Evolutionary conservation across 306 rosid species (phyloP).

Genomic region (Sicyos edulis): DNA sequence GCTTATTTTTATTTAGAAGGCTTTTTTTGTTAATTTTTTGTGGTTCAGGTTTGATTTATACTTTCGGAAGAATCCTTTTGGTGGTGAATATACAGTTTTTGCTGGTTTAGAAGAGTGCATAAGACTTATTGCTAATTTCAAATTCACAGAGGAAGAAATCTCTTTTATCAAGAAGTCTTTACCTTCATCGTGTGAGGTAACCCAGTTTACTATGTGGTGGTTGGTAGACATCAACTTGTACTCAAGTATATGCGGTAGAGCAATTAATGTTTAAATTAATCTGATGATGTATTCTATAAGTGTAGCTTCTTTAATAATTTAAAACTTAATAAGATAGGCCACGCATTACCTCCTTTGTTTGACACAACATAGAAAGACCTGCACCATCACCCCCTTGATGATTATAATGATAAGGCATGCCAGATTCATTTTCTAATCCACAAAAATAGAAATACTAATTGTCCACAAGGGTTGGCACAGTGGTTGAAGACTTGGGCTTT

Average conservation of each 20-base stretch:
- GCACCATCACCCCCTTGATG: not conserved
- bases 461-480: no score
- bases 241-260: not conserved
- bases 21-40: conserved; percentile 19
- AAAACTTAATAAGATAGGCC: not conserved
- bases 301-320: not conserved
- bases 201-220: not conserved
- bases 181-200: conserved; percentile 82
- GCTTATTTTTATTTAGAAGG: not conserved
- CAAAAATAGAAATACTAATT: not conserved
- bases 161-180: conserved; percentile 55
- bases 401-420: conserved; percentile 2
- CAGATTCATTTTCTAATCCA: not conserved
- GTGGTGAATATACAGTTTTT: conserved; percentile 91
- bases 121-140: conserved; percentile 85
- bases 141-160: conserved; percentile 68
- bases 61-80: conserved; percentile 93
- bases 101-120: conserved; percentile 97
- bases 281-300: not conserved
- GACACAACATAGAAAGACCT: not conserved
- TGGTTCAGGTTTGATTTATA: conserved; percentile 87
- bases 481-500: no score
- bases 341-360: not conserved
- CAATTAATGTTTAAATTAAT: not conserved
- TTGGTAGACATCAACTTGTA: not conserved